Conservation (phyloP, 352 stramenopile species). For the Phytophthora hibernalis region DNA sequence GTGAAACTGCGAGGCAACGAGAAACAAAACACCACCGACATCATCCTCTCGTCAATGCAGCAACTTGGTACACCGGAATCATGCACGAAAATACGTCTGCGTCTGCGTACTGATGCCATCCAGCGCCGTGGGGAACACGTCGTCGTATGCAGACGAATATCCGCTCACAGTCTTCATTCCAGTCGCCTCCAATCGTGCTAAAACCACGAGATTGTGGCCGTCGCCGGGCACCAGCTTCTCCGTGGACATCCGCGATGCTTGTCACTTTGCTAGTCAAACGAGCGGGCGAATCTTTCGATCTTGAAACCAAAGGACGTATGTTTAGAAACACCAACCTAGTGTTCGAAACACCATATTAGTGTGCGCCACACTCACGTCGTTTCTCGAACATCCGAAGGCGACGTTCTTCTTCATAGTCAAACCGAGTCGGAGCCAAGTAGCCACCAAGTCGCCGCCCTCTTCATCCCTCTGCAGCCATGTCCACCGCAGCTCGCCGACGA, state of each 20-base stretch:
- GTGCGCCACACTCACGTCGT: background rate
- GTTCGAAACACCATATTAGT: background rate
- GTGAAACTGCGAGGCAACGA: slow-evolving; percentile 48
- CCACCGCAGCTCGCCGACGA: slow-evolving; percentile 94
- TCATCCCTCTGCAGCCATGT: slow-evolving; percentile 73
- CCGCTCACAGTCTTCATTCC: slow-evolving; percentile 59
- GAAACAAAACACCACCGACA: background rate
- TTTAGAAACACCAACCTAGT: slow-evolving; percentile 1
- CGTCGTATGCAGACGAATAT: slow-evolving; percentile 63
- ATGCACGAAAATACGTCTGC: background rate
- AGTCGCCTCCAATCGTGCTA: slow-evolving; percentile 56
- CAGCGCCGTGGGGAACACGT: slow-evolving; percentile 63
- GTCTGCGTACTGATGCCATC: slow-evolving; percentile 65
- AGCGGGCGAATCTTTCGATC: slow-evolving; percentile 29
- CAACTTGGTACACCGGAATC: background rate
- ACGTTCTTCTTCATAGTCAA: slow-evolving; percentile 22
- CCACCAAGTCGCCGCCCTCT: slow-evolving; percentile 7
- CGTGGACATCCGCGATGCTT: slow-evolving; percentile 54
- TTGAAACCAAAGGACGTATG: slow-evolving; percentile 11
- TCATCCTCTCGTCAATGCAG: slow-evolving; percentile 2
- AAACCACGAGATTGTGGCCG: slow-evolving; percentile 55
- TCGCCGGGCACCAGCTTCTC: slow-evolving; percentile 62
- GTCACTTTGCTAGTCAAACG: slow-evolving; percentile 30
- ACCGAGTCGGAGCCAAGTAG: slow-evolving; percentile 17
- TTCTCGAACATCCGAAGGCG: slow-evolving; percentile 32